phyloP scores from a whole-genome alignment of 2,329 filamentous ascomycete genomes.

The Ceratocystis variospora region DNA sequence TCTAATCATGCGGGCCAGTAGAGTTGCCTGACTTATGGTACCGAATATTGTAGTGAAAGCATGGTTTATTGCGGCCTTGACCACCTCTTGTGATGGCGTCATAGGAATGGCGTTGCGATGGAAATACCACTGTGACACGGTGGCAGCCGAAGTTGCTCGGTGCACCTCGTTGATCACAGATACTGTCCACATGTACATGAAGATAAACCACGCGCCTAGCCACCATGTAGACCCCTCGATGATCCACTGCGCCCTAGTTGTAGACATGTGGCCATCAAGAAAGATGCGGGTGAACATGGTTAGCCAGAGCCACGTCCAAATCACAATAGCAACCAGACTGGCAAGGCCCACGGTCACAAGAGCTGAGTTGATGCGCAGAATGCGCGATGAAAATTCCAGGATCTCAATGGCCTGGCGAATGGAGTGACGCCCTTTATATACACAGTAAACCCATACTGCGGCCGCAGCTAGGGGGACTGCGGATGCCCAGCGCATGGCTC shows the following conservation, averaged over 20 bases:
- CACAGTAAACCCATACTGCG: conserved; percentile 68
- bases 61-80: conserved; percentile 69
- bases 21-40: conserved; percentile 76
- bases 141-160: conserved; percentile 80
- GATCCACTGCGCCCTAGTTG: conserved; percentile 50
- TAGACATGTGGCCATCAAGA: conserved; percentile 72
- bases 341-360: conserved; percentile 72
- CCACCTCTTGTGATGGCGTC: conserved; percentile 65
- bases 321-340: conserved; percentile 59
- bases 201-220: conserved; percentile 79
- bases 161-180: conserved; percentile 79
- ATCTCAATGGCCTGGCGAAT: conserved; percentile 75
- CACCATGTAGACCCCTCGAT: conserved; percentile 87
- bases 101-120: conserved; percentile 72
- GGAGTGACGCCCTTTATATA: conserved; percentile 65
- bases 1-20: conserved; percentile 66
- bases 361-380: conserved; percentile 71
- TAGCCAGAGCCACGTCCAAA: conserved; percentile 93
- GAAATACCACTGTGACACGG: conserved; percentile 98
- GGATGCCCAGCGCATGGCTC: conserved; percentile 75
- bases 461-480: conserved; percentile 61
- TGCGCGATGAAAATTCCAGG: conserved; percentile 80
- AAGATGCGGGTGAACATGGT: conserved; percentile 94
- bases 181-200: conserved; percentile 92
- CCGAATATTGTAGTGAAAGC: conserved; percentile 78